A percentile compares a stretch with the other conserved stretches of the same genome.
These are phyloP conservation scores for Coniochaeta pulveracea DNA, from an alignment of 2,329 filamentous ascomycete species.

Conservation along the genomic window DNA sequence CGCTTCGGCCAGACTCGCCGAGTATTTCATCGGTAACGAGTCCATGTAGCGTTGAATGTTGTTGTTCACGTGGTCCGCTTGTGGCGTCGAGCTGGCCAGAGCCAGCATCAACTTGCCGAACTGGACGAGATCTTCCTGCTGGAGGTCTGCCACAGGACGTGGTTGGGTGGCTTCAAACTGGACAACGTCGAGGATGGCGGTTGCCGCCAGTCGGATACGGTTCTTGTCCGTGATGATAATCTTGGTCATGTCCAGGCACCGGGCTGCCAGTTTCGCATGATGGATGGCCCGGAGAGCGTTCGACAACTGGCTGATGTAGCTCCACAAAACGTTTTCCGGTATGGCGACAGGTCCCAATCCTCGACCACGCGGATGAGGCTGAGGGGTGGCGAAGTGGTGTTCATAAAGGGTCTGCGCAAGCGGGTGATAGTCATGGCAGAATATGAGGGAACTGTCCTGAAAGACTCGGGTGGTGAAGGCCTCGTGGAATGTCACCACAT, in stretches of 20 bases:
- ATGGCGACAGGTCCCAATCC: conserved; percentile 25
- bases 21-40: conserved; percentile 62
- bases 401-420: conserved; percentile 83
- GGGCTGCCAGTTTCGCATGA: conserved; percentile 65
- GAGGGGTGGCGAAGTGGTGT: conserved; percentile 58
- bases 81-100: conserved; percentile 64
- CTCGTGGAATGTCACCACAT: conserved; percentile 77
- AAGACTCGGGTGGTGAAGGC: conserved; percentile 91
- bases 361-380: background rate
- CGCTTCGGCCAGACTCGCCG: conserved; percentile 65
- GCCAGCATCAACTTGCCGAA: conserved; percentile 79
- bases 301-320: conserved; percentile 83
- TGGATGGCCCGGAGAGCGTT: conserved; percentile 85
- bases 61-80: conserved; percentile 34
- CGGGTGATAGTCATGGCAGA: conserved; percentile 89
- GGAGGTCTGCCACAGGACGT: conserved; percentile 60
- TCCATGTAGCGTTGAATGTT: conserved; percentile 65
- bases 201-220: conserved; percentile 77
- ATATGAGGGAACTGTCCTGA: conserved; percentile 85
- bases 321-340: conserved; percentile 72
- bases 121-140: conserved; percentile 77
- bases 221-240: conserved; percentile 86
- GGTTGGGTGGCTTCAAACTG: conserved; percentile 59
- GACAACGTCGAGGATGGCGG: conserved; percentile 80
- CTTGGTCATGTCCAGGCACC: conserved; percentile 79